Percentiles rank a stretch among this genome's conserved stretches.
These are phyloP conservation scores for Xerocomellus intermedius DNA, from an alignment of 768 basidiomycete species.

Conservation along the genomic window DNA sequence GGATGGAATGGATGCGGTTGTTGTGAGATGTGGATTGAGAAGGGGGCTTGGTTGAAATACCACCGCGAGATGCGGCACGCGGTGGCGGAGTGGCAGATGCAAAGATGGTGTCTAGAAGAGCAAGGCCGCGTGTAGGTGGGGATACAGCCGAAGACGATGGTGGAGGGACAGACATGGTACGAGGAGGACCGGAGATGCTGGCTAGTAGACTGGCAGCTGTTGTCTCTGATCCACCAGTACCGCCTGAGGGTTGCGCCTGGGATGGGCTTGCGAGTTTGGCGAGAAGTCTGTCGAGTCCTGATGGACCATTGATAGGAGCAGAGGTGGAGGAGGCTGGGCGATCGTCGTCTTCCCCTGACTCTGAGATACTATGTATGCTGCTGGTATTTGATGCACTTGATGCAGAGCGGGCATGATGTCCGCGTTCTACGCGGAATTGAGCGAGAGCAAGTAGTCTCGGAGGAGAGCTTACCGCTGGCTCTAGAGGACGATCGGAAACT, in stretches of 20 bases:
- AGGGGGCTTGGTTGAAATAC: constrained; percentile 9
- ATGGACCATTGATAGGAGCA: constrained; percentile 19
- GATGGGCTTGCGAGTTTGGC: constrained; percentile 36
- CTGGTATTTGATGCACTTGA: constrained; percentile 35
- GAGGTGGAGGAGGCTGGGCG: constrained; percentile 11
- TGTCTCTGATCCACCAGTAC: constrained; percentile 26
- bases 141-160: constrained; percentile 26
- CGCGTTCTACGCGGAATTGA: constrained; percentile 22
- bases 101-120: constrained; percentile 68
- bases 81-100: constrained; percentile 54
- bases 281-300: constrained; percentile 45
- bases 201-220: constrained; percentile 46
- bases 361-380: constrained; percentile 36
- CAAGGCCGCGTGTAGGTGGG: constrained; percentile 47
- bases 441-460: neutral
- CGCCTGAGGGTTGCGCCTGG: constrained; percentile 20
- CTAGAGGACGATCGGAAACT: constrained; percentile 39
- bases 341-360: constrained; percentile 30
- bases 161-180: constrained; percentile 30
- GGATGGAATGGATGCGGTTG: constrained; percentile 5
- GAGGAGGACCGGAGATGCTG: constrained; percentile 45
- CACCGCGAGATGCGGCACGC: constrained; percentile 18
- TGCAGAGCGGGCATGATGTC: constrained; percentile 28
- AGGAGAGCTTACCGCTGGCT: constrained; percentile 23
- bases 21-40: constrained; percentile 11